These are phyloP conservation scores for Hypoxylon subgilvum DNA, from an alignment of 495 filamentous ascomycete species.

Conservation along the genomic window DNA sequence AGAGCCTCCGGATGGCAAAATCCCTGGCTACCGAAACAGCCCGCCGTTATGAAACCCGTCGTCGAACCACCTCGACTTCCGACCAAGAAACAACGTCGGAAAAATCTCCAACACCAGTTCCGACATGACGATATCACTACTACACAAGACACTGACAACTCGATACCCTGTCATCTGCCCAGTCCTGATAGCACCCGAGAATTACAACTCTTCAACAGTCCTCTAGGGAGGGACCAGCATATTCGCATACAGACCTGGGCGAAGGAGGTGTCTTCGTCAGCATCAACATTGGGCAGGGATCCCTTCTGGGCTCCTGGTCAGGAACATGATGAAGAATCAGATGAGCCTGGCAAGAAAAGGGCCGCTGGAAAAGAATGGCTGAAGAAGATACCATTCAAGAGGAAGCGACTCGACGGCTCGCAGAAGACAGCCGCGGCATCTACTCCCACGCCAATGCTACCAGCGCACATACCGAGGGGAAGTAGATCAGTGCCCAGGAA, in stretches of 20 bases:
- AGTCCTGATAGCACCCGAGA: slow-evolving; percentile 40
- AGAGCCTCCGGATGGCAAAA: slow-evolving; percentile 63
- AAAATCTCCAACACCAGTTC: background rate
- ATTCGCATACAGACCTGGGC: slow-evolving; percentile 39
- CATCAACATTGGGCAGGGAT: slow-evolving; percentile 24
- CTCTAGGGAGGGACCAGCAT: slow-evolving; percentile 9
- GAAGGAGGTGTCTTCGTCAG: slow-evolving; percentile 9
- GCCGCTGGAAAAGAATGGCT: slow-evolving; percentile 33
- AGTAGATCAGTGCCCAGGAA: slow-evolving; percentile 12
- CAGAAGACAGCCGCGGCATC: slow-evolving; percentile 18
- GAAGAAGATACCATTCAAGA: slow-evolving; percentile 33
- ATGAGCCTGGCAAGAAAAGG: slow-evolving; percentile 25
- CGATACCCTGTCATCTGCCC: slow-evolving; percentile 36
- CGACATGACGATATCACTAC: slow-evolving; percentile 12
- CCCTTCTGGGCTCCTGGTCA: slow-evolving; percentile 39
- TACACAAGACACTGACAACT: slow-evolving; percentile 14
- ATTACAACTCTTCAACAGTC: slow-evolving; percentile 2
- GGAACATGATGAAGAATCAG: background rate
- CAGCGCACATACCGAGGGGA: background rate
- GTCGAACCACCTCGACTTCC: slow-evolving; percentile 1
- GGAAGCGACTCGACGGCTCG: slow-evolving; percentile 17
- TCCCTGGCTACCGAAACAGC: slow-evolving; percentile 60
- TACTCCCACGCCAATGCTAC: slow-evolving; percentile 30
- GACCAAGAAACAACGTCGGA: background rate
- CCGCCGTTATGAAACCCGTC: slow-evolving; percentile 17